These are phyloP conservation scores for Colletotrichum sp. DNA, from an alignment of 2,329 filamentous ascomycete species.

Conservation along the genomic window DNA sequence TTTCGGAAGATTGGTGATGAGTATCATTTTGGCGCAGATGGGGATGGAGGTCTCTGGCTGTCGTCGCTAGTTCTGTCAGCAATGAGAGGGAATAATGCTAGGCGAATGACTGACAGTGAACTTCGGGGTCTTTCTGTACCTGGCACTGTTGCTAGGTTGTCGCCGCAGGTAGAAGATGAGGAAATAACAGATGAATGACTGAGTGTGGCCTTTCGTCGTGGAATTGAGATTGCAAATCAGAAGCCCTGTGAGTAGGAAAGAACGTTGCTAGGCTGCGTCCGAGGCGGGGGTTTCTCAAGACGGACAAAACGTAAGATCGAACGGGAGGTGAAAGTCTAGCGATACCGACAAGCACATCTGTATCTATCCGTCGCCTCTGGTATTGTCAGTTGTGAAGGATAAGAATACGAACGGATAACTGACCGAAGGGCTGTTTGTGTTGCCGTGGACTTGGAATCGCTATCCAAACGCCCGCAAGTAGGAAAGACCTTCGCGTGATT, in stretches of 20 bases:
- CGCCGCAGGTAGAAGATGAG: no score
- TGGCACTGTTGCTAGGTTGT: no score
- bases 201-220: no score
- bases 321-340: neutral
- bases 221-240: no score
- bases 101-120: no score
- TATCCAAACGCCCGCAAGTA: neutral
- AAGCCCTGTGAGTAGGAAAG: no score
- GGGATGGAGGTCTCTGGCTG: no score
- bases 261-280: rapidly evolving
- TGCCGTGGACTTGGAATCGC: neutral
- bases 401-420: neutral
- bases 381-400: neutral
- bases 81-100: no score
- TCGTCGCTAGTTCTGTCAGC: no score
- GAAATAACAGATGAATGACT: no score
- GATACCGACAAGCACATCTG: neutral
- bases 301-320: neutral
- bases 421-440: neutral
- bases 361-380: neutral
- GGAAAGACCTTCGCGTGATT: neutral
- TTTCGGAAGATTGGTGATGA: neutral
- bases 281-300: no score
- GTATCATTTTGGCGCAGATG: neutral
- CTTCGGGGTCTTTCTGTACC: no score